Evolutionary conservation across 805 yeast species (phyloP), one percentile per base, ranked within the genome.

Genomic region (Candida ulmi): DNA sequence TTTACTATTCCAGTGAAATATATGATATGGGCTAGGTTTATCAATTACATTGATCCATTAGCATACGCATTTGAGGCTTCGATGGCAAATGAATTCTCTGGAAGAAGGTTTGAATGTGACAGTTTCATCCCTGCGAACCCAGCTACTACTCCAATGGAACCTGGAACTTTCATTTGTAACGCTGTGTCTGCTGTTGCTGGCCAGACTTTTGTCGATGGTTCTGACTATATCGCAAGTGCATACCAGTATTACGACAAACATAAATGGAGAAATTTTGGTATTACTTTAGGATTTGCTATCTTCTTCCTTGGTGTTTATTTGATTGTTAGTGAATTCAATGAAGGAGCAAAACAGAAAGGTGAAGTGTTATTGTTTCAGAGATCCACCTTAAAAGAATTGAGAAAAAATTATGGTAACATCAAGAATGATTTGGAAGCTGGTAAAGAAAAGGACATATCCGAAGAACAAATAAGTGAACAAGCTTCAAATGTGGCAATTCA

Each of bases 201-300:
- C 15, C 12, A 9, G 6, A 18, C 17, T 17, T 12, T 16, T 19
- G 79, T 80, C 29, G 47, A 51, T 34, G 87, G 87, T 47, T 65
- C 66, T 36, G 61, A 44, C 17, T 80, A 66, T 49, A 46, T 79
- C 17, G 35, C 40, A 2, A 38, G 42, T 11, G 53, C 76, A 1
- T 80, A 61, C 52, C 57, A 58, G 26, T 79, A 75, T 55, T 46
- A 51, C 28, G 54, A 60, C 46, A 42, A 55, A 9, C 79, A 79
- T 51, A 62, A 69, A 44, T 79, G 85, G 85, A 71, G 83, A 63
- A 70, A 78, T 52, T 69, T 71, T 63, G 84, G 88, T 57, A 77
- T 82, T 43, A 53, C 65, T 19, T 36, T 77, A 41, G 81, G 68
- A 3, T 81, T 70, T 55, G 61, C 60, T 11, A 38, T 77, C 27